Base-by-base conservation (phyloP, 306 rosid genomes). In the Castanea sativa region DNA sequence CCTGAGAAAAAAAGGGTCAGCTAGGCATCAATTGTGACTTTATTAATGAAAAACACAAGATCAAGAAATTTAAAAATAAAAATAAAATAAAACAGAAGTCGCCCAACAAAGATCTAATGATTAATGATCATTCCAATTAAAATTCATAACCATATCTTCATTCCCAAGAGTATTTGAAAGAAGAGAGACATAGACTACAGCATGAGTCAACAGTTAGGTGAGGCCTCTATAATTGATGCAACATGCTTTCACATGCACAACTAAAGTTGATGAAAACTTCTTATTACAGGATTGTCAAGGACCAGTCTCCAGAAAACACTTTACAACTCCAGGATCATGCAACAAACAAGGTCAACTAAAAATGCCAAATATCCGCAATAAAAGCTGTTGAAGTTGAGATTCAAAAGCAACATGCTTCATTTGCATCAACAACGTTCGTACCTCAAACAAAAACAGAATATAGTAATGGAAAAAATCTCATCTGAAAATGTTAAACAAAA, bases 1-100 rank as follows among this genome's bases (percentile, higher is more conserved):
- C 97, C 98, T 95, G 80, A 72, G 25, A 78, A 51, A 76, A 23
- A 61, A 83, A 80, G 79, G 64, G 76, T 58, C 11, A 51, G 41
- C 7, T 30, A 19, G 35, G 35, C 77, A 88, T 38, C 60, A 80
- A 33, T 68, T 21, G 51, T 65, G 58, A 65, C 71, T 38, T 77
- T 25, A 69, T 60, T 71, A 72, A 83, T 72, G 25, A 71, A 58
- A 71, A 56, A 19, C 19, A 57, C 55, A 19, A 32, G 78, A 67
- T 5, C 32, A 55, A 76, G 9, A 80, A 71, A 23, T 38, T 7
- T 38, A 7, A 38, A 38, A 7, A 38, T 38, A 73, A 19, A 63
- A 77, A 43, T 45, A 67, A 60, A 63, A 45, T 18, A 74, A 45
- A 45, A 72, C 45, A 52, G 57, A 81, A 77, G 73, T 55, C 15